Conservation (phyloP, 164 flowering plant species). For the Nymphaea thermarum region DNA sequence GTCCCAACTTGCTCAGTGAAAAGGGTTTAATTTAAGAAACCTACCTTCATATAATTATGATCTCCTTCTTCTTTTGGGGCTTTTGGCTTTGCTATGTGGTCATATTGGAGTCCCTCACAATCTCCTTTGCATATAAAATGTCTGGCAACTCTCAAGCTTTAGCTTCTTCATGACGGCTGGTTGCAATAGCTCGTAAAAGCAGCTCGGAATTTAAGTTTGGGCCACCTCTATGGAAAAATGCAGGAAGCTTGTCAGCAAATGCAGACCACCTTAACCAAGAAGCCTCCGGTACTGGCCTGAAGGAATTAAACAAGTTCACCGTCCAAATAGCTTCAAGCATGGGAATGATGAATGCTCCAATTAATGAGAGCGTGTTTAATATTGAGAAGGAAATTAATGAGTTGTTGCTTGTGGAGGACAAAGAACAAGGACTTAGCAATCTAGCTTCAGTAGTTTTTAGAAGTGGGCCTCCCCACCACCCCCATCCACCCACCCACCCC, state of each 20-base stretch:
- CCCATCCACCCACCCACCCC: too few species aligned
- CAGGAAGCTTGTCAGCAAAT: slow-evolving; percentile 89
- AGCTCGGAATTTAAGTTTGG: slow-evolving; percentile 78
- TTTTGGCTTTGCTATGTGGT: slow-evolving; percentile 88
- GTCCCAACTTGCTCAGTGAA: slow-evolving; percentile 97
- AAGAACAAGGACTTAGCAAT: slow-evolving; percentile 93
- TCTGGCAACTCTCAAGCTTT: slow-evolving; percentile 93
- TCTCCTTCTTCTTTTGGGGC: slow-evolving; percentile 67
- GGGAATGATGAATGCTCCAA: slow-evolving; percentile 81
- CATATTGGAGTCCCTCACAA: slow-evolving; percentile 96
- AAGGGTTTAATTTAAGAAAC: slow-evolving; percentile 87
- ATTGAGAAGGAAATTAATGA: slow-evolving; percentile 98
- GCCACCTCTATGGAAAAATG: slow-evolving; percentile 86
- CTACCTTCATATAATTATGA: slow-evolving; percentile 95
- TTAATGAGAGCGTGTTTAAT: slow-evolving; percentile 86
- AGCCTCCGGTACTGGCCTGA: slow-evolving; percentile 51
- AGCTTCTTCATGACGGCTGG: slow-evolving; percentile 80
- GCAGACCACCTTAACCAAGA: slow-evolving; percentile 87
- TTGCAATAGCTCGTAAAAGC: slow-evolving; percentile 61
- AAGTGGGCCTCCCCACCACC: too few species aligned
- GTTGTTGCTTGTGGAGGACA: slow-evolving; percentile 87
- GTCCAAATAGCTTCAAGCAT: slow-evolving; percentile 77
- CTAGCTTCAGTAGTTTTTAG: too few species aligned
- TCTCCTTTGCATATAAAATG: slow-evolving; percentile 99
- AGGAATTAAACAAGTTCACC: slow-evolving; percentile 80